Conservation (phyloP, 2,329 filamentous ascomycete species). For the Trematosphaeria pertusa region DNA sequence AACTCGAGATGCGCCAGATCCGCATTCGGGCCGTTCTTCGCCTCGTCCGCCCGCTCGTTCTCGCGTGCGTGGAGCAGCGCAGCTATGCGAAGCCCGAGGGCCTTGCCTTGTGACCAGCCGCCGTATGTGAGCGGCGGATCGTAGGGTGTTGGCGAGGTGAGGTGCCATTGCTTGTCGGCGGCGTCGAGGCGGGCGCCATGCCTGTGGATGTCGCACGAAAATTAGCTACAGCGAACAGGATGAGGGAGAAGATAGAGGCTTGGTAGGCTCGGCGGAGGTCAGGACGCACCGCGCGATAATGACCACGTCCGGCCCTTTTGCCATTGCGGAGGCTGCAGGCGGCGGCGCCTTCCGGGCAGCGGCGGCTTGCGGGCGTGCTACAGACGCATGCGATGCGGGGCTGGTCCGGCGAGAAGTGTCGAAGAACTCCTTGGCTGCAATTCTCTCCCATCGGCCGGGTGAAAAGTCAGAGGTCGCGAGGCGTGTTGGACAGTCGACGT, state of each 20-base stretch:
- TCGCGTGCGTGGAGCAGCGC: constrained; percentile 66
- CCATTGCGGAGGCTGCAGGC: constrained; percentile 39
- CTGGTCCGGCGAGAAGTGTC: neutral
- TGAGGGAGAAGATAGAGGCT: too few species aligned
- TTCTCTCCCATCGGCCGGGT: neutral
- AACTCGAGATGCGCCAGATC: constrained; percentile 31
- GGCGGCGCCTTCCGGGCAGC: constrained; percentile 19
- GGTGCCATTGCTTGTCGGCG: constrained; percentile 93
- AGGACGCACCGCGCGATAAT: constrained; percentile 56
- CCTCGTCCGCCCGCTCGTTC: constrained; percentile 50
- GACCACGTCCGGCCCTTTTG: constrained; percentile 56
- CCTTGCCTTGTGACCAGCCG: constrained; percentile 86
- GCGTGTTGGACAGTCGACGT: neutral
- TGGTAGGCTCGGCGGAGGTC: constrained; percentile 2
- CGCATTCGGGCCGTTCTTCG: constrained; percentile 21
- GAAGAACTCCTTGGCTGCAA: neutral
- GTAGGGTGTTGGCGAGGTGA: constrained; percentile 91
- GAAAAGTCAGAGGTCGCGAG: neutral
- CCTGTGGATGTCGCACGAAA: constrained; percentile 52
- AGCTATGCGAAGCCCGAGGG: constrained; percentile 83
- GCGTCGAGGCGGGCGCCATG: constrained; percentile 94
- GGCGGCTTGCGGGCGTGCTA: constrained; percentile 7
- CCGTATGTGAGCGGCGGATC: constrained; percentile 94
- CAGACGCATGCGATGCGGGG: constrained; percentile 15
- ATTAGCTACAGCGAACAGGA: constrained; percentile 21